Conservation (phyloP, 495 filamentous ascomycete genomes). For the Trichocladium antarcticum region DNA sequence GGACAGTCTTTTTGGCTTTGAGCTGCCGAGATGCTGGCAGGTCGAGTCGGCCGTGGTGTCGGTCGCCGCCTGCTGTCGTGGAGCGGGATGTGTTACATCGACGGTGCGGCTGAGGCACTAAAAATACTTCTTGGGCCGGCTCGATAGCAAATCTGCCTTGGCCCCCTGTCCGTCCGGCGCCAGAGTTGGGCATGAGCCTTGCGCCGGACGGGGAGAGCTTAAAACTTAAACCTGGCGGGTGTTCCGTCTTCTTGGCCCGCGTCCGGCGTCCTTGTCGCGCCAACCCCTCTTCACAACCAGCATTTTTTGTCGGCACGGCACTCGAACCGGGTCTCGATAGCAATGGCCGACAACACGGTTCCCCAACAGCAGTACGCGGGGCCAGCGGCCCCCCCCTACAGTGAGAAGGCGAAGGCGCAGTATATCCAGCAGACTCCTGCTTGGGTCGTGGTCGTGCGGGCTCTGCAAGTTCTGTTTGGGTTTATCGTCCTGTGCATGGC, state of each 20-base stretch:
- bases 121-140: not conserved
- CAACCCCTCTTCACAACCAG: not conserved
- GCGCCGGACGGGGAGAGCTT: not conserved
- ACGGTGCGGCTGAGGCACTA: constrained; percentile 8
- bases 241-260: not conserved
- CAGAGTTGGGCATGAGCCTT: not conserved
- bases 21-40: no score
- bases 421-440: constrained; percentile 25
- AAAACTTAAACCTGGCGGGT: not conserved
- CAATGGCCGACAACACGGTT: not conserved
- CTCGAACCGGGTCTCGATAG: not conserved
- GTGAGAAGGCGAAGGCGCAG: not conserved
- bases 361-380: not conserved
- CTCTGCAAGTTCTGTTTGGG: constrained; percentile 30
- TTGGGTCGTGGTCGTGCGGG: constrained; percentile 32
- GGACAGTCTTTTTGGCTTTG: no score
- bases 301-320: not conserved
- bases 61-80: no score
- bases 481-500: constrained; percentile 31
- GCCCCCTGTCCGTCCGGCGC: not conserved
- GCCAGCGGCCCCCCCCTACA: not conserved
- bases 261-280: not conserved
- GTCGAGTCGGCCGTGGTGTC: no score
- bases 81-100: not conserved
- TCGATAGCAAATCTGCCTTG: not conserved